Evolutionary conservation across 1,284 basidiomycete genomes (phyloP).

Genomic region (Malassezia sympodialis): DNA sequence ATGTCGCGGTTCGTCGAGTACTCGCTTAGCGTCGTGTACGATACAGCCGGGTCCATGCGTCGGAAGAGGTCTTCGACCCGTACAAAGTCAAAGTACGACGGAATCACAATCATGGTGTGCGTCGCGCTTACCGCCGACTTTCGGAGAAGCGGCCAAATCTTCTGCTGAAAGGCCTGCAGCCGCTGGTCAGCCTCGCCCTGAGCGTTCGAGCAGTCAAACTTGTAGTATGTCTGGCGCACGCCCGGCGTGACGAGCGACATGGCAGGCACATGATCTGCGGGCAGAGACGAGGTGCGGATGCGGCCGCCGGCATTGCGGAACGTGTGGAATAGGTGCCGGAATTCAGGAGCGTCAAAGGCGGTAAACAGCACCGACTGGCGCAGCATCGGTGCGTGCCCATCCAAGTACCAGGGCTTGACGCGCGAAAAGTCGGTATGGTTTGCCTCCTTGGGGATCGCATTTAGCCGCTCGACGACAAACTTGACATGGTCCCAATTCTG

Average conservation of each 20-base stretch:
- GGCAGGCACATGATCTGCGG: conserved; percentile 12
- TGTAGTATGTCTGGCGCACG: conserved; percentile 57
- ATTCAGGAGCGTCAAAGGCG: conserved; percentile 79
- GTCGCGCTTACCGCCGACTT: conserved; percentile 83
- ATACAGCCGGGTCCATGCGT: conserved; percentile 55
- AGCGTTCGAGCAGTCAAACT: conserved; percentile 64
- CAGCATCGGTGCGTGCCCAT: conserved; percentile 65
- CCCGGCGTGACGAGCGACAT: conserved; percentile 25
- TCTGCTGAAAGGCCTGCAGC: conserved; percentile 73
- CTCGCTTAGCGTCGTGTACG: conserved; percentile 70
- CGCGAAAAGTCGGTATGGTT: conserved; percentile 91
- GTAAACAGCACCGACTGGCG: conserved; percentile 84
- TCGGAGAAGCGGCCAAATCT: conserved; percentile 67
- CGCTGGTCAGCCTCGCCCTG: conserved; percentile 76
- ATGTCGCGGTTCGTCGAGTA: conserved; percentile 90
- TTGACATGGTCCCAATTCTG: conserved; percentile 98
- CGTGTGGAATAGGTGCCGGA: conserved; percentile 64
- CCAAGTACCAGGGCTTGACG: conserved; percentile 94
- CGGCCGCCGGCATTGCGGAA: conserved; percentile 80
- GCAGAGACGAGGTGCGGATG: conserved; percentile 44
- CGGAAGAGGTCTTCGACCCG: conserved; percentile 76
- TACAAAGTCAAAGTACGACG: conserved; percentile 94
- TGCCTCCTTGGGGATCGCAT: conserved; percentile 79
- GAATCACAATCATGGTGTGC: conserved; percentile 78
- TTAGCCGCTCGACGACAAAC: conserved; percentile 76